Evolutionary conservation across 2,329 filamentous ascomycete species (phyloP), one percentile per base, ranked within the genome.

Genomic region (Aspergillus uvarum): DNA sequence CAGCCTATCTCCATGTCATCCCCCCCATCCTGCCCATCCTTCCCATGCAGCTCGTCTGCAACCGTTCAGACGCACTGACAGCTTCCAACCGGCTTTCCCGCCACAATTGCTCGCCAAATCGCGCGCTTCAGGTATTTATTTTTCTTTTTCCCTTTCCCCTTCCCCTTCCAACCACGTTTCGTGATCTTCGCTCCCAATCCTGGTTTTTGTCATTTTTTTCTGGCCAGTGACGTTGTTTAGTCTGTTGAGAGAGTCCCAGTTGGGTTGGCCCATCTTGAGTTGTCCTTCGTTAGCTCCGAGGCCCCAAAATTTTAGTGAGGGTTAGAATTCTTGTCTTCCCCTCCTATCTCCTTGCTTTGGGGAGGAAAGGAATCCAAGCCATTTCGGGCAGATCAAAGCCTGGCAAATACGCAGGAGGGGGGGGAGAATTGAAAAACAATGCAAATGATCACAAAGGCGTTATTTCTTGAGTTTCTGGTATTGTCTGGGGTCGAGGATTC

Each of bases 21-120:
- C 59, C 64, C 60, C 60, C 62, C 62, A 65, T 64, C 56, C 57
- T 58, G 59, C 59, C 54, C 59, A 51, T 56, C 51, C 55, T 60
- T 63, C 56, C 38, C 62, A 54, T 56, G 59, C 54, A 60, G 53
- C 35, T 51, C 26, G 44, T 56, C 64, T 66, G 64, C 62, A 57
- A 42, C 56, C 54, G 19, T 32, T 47, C 51, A 56, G 56, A 51
- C 62, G 64, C 64, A 64, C 60, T 63, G 64, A 64, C 62, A 51
- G 54, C 58, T 59, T 47, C 54, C 38, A 42, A 44, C 56, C 35
- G 56, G 56, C 42, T 59, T 49, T 56, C 38, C 59, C 54, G 59
- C 56, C 49, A 51, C 51, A 56, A 16, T 54, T 47, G 44, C 35
- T 55, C 44, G 42, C 19, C 14, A 14, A 7, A 42, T 42, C 38